Conservation (phyloP, 169 alveolate species). For the Plasmodium gallinaceum region DNA sequence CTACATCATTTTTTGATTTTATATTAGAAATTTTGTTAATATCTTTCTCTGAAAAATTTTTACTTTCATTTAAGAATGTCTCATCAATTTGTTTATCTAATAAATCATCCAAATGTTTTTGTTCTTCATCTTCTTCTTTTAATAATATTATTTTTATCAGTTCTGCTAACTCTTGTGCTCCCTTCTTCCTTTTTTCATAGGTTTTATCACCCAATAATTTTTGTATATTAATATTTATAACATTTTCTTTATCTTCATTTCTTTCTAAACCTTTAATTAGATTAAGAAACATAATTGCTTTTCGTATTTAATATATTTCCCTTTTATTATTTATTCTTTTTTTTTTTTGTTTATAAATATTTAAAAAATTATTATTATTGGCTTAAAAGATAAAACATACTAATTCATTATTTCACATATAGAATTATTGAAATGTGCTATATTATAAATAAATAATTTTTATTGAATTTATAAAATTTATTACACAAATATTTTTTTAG, state of each 20-base stretch:
- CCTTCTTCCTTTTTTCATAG: conserved; percentile 72
- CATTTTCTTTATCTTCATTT: conserved; percentile 58
- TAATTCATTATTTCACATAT: too few species aligned
- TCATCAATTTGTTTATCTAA: not conserved
- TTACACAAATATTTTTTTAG: too few species aligned
- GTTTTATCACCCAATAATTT: conserved; percentile 65
- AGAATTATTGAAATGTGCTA: too few species aligned
- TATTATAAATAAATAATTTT: too few species aligned
- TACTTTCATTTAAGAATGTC: conserved; percentile 14
- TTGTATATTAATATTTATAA: conserved; percentile 37
- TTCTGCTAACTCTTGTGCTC: conserved; percentile 72
- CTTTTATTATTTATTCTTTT: not conserved
- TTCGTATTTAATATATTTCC: not conserved
- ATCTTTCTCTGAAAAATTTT: conserved; percentile 23
- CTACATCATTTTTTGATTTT: conserved; percentile 21
- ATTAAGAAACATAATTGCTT: conserved; percentile 42
- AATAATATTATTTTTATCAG: conserved; percentile 29
- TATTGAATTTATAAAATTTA: too few species aligned
- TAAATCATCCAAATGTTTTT: conserved; percentile 22
- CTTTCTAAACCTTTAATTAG: conserved; percentile 62
- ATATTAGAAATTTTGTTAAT: conserved; percentile 12
- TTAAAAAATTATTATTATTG: too few species aligned
- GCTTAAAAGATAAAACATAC: too few species aligned
- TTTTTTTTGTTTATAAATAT: too few species aligned
- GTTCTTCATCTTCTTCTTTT: conserved; percentile 65